Percentiles rank a stretch among this genome's conserved stretches.
phyloP scores from a whole-genome alignment of 2,329 filamentous ascomycete genomes.

The Botryotinia calthae region DNA sequence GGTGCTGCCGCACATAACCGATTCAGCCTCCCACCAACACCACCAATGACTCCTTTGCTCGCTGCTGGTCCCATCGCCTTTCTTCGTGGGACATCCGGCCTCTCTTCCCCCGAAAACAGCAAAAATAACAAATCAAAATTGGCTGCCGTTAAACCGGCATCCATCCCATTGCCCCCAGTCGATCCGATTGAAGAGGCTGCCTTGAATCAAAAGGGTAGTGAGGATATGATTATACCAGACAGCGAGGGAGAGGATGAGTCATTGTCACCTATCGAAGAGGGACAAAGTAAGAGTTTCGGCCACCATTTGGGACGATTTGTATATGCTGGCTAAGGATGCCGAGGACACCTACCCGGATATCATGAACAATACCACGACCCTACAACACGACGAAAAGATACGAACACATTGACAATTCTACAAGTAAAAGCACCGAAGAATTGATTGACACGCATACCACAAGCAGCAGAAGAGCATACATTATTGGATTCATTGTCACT shows the following conservation, averaged over 20 bases:
- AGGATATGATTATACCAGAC: slow-evolving; percentile 50
- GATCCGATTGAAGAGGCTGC: slow-evolving; percentile 30
- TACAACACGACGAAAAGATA: background rate
- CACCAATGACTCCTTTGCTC: slow-evolving; percentile 32
- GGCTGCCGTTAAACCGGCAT: slow-evolving; percentile 37
- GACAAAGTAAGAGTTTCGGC: background rate
- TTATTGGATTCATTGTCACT: slow-evolving; percentile 6
- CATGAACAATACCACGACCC: background rate
- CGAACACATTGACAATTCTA: background rate
- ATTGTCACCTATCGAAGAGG: slow-evolving; percentile 25
- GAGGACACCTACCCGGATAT: background rate
- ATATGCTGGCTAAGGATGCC: slow-evolving; percentile 20
- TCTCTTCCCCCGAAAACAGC: slow-evolving; percentile 34
- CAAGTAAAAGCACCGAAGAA: background rate
- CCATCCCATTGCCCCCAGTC: slow-evolving; percentile 39
- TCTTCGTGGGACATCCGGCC: slow-evolving; percentile 20
- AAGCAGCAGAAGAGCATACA: background rate
- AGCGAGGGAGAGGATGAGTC: slow-evolving; percentile 45
- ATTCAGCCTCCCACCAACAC: slow-evolving; percentile 30
- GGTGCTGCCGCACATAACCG: slow-evolving; percentile 32
- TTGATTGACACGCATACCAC: background rate
- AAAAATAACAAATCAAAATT: slow-evolving; percentile 3
- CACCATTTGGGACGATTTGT: slow-evolving; percentile 25
- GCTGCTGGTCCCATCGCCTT: slow-evolving; percentile 14
- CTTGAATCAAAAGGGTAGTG: slow-evolving; percentile 44